A percentile compares a stretch with the other conserved stretches of the same genome.
These are phyloP conservation scores for Zoysia japonica DNA, from an alignment of 176 grass and related monocot species.

Conservation along the genomic window DNA sequence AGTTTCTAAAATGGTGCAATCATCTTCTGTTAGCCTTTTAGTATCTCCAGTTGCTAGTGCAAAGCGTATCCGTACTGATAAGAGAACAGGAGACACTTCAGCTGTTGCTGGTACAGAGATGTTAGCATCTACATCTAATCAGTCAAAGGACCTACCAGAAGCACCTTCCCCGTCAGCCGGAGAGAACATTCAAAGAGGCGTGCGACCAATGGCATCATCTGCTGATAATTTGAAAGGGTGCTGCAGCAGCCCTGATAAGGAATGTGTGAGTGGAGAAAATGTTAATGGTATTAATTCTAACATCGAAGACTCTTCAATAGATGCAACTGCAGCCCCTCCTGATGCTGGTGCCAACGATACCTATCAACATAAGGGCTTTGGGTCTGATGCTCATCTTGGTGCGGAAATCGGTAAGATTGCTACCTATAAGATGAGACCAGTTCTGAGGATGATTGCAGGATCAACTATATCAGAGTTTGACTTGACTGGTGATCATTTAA, in stretches of 20 bases:
- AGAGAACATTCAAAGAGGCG: conserved; percentile 48
- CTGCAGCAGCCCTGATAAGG: conserved; percentile 58
- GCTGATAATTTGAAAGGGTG: conserved; percentile 62
- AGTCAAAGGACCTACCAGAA: conserved; percentile 53
- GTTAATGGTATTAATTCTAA: conserved; percentile 62
- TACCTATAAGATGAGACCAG: conserved; percentile 74
- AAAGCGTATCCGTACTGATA: conserved; percentile 67
- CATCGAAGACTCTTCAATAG: conserved; percentile 59
- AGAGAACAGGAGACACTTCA: conserved; percentile 59
- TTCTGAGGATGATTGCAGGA: conserved; percentile 74
- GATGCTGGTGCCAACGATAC: conserved; percentile 53
- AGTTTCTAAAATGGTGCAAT: conserved; percentile 44
- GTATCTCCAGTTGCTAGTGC: conserved; percentile 48
- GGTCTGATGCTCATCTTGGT: conserved; percentile 56
- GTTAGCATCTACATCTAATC: conserved; percentile 71
- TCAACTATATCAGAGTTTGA: conserved; percentile 73
- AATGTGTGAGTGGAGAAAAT: conserved; percentile 58
- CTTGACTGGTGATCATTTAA: conserved; percentile 79
- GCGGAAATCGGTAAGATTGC: conserved; percentile 66
- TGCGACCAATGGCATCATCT: conserved; percentile 46
- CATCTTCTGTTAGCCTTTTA: conserved; percentile 53
- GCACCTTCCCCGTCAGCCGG: conserved; percentile 36
- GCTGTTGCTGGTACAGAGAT: conserved; percentile 76
- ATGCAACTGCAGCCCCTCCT: conserved; percentile 53
- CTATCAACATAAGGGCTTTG: conserved; percentile 52